Percentiles rank a stretch among this genome's conserved stretches.
Evolutionary conservation across 2,329 filamentous ascomycete species (phyloP).

Genomic region (Botrytis medusae): DNA sequence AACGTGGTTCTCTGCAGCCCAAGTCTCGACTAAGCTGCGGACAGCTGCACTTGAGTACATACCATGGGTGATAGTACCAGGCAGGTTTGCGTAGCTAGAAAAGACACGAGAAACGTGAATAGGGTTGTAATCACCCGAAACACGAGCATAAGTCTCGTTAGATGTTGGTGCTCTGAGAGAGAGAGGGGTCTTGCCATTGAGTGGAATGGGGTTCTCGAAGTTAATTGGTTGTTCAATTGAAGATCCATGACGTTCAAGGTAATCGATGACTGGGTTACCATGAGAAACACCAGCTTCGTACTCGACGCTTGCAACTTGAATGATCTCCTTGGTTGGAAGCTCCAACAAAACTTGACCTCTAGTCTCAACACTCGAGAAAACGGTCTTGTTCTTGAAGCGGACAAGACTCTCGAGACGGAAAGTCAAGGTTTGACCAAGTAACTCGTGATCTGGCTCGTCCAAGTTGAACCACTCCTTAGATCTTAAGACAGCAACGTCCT

Average conservation of each 20-base stretch:
- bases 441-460: slow-evolving; percentile 79
- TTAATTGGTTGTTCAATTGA: slow-evolving; percentile 94
- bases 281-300: slow-evolving; percentile 90
- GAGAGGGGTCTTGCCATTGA: slow-evolving; percentile 88
- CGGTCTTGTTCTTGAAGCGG: slow-evolving; percentile 89
- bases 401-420: slow-evolving; percentile 94
- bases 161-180: slow-evolving; percentile 88
- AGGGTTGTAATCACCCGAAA: slow-evolving; percentile 97
- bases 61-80: slow-evolving; percentile 96
- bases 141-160: slow-evolving; percentile 96
- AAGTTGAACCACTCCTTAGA: slow-evolving; percentile 98
- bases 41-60: slow-evolving; percentile 99
- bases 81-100: slow-evolving; percentile 90
- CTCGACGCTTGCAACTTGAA: slow-evolving; percentile 95
- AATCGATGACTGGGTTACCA: slow-evolving; percentile 95
- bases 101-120: slow-evolving; percentile 98
- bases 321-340: slow-evolving; percentile 93
- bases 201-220: slow-evolving; percentile 95
- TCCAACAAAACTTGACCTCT: slow-evolving; percentile 90
- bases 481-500: slow-evolving; percentile 89
- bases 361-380: slow-evolving; percentile 91
- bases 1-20: slow-evolving; percentile 98
- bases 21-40: slow-evolving; percentile 93
- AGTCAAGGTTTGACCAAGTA: slow-evolving; percentile 88
- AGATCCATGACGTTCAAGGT: slow-evolving; percentile 85